Evolutionary conservation across 2,329 filamentous ascomycete genomes (phyloP).

Genomic region (Talaromyces funiculosus): DNA sequence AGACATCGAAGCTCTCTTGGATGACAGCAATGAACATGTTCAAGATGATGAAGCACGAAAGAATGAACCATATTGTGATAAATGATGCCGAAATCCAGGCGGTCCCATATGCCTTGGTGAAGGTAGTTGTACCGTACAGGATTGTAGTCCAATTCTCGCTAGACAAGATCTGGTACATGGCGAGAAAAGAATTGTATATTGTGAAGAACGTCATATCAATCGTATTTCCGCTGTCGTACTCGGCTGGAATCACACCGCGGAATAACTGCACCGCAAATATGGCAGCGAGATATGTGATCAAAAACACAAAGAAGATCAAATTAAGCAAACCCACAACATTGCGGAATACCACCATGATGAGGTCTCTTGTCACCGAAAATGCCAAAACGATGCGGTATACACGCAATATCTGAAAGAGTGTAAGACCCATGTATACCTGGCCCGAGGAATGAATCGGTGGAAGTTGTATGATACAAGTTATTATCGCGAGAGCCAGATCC

Average conservation of each 20-base stretch:
- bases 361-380: constrained; percentile 75
- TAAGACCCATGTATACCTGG: constrained; percentile 76
- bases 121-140: constrained; percentile 73
- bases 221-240: constrained; percentile 56
- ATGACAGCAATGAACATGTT: constrained; percentile 99
- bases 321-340: constrained; percentile 91
- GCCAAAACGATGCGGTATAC: constrained; percentile 89
- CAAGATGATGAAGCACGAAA: constrained; percentile 89
- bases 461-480: constrained; percentile 79
- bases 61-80: constrained; percentile 89
- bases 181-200: constrained; percentile 92
- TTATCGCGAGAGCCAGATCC: constrained; percentile 72
- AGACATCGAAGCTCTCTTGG: constrained; percentile 98
- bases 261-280: constrained; percentile 94
- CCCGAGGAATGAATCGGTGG: constrained; percentile 70
- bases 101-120: constrained; percentile 61
- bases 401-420: constrained; percentile 86
- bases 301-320: constrained; percentile 90
- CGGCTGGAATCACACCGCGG: constrained; percentile 69
- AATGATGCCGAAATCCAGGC: constrained; percentile 91
- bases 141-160: constrained; percentile 94
- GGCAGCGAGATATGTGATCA: constrained; percentile 88
- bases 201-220: constrained; percentile 74
- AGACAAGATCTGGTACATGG: constrained; percentile 95
- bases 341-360: constrained; percentile 81